Conservation (phyloP, 208 protist species). For the Leishmania martiniquensis region DNA sequence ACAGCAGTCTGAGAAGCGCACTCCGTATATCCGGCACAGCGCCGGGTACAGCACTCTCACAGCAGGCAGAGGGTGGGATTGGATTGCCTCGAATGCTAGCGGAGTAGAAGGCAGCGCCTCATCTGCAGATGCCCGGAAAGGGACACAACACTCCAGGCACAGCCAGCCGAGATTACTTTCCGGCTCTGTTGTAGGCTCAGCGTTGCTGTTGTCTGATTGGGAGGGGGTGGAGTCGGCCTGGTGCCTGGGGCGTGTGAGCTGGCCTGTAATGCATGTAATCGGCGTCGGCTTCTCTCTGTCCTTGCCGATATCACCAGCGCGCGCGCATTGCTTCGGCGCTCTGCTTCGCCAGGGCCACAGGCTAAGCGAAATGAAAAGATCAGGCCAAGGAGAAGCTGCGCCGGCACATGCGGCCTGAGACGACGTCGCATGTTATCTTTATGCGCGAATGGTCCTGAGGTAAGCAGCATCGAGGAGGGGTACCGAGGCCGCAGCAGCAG, state of each 20-base stretch:
- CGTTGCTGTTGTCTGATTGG: neutral
- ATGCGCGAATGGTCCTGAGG: too few species aligned
- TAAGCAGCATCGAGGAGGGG: too few species aligned
- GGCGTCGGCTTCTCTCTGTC: neutral
- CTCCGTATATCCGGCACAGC: too few species aligned
- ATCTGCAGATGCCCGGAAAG: too few species aligned
- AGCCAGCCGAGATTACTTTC: neutral
- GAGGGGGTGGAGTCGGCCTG: neutral
- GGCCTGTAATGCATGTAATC: neutral
- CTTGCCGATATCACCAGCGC: neutral
- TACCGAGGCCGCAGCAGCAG: too few species aligned
- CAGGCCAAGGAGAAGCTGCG: too few species aligned
- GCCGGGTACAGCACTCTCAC: too few species aligned
- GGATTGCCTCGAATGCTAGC: neutral
- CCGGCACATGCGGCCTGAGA: too few species aligned
- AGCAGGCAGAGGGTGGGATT: neutral
- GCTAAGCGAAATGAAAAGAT: neutral
- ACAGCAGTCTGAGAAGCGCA: too few species aligned
- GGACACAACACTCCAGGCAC: too few species aligned
- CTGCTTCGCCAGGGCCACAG: neutral
- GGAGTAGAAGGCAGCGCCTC: neutral
- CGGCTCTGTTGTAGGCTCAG: too few species aligned
- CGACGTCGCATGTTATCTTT: too few species aligned
- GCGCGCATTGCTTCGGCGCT: neutral
- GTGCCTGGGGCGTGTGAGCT: neutral